Evolutionary conservation across 805 yeast species (phyloP), one percentile per base, ranked within the genome.

Genomic region (Metschnikowia lachancei): DNA sequence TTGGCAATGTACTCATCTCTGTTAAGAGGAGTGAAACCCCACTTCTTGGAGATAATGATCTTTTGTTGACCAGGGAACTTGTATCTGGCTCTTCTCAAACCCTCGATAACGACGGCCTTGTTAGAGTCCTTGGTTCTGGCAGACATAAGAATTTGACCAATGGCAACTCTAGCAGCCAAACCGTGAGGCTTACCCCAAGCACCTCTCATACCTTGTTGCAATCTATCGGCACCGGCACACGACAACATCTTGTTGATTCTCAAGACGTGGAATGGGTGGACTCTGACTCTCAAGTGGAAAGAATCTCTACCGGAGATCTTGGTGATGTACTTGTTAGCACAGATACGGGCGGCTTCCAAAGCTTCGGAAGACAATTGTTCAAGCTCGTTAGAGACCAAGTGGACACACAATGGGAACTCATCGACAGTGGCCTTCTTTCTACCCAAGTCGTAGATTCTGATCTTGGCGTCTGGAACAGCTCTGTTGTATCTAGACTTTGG

Each of bases 111-210:
- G 73, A 88, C 95, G 53, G 80, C 97, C 84, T 92, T 90, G 96
- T 90, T 91, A 70, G 83, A 77, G 79, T 94, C 99, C 84, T 86
- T 92, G 78, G 97, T 87, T 83, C 99, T 92, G 75, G 89, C 89
- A 62, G 98, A 92, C 81, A 94, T 83, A 74, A 94, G 83, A 75
- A 94, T 85, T 82, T 94, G 99, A 72, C 99, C 99, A 77, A 94
- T 94, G 80, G 80, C 80, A 75, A 94, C 98, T 78, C 99, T 90
- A 69, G 99, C 99, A 67, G 98, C 99, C 70, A 90, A 82, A 83
- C 99, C 99, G 69, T 91, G 97, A 70, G 99, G 99, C 83, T 94
- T 94, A 90, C 99, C 99, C 98, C 98, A 94, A 74, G 99, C 99
- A 84, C 95, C 95, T 89, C 99, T 92, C 99, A 94, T 94, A 91